Conservation (phyloP, 768 basidiomycete species). For the Termitomyces sp. region DNA sequence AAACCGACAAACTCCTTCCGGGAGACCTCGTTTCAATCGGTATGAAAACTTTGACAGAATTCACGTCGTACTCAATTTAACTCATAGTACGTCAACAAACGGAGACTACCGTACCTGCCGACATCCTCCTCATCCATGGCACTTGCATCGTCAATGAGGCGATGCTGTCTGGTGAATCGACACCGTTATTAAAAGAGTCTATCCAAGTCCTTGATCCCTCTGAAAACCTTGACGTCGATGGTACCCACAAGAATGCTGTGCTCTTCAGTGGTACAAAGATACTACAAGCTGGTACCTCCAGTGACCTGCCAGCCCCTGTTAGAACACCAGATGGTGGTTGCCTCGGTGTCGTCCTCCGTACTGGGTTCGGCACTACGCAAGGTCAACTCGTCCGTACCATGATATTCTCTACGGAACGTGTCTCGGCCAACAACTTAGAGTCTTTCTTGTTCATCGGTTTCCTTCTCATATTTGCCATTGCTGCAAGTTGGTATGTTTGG, state of each 20-base stretch:
- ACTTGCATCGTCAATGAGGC: slow-evolving; percentile 98
- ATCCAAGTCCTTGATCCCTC: slow-evolving; percentile 74
- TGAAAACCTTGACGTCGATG: slow-evolving; percentile 82
- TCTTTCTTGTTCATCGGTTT: slow-evolving; percentile 98
- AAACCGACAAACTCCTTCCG: slow-evolving; percentile 85
- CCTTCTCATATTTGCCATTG: slow-evolving; percentile 94
- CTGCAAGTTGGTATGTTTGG: slow-evolving; percentile 99
- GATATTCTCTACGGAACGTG: slow-evolving; percentile 97
- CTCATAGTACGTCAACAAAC: slow-evolving; percentile 54
- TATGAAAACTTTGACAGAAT: slow-evolving; percentile 18
- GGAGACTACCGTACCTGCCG: slow-evolving; percentile 90
- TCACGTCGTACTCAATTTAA: slow-evolving; percentile 1
- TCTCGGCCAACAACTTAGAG: slow-evolving; percentile 94
- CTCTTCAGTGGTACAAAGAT: slow-evolving; percentile 98
- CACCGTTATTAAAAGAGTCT: slow-evolving; percentile 93
- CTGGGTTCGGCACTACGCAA: slow-evolving; percentile 96
- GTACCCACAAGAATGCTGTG: slow-evolving; percentile 79
- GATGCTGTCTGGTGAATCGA: slow-evolving; percentile 98
- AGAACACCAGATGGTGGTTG: slow-evolving; percentile 90
- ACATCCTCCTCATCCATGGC: slow-evolving; percentile 87
- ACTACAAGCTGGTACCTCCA: slow-evolving; percentile 68
- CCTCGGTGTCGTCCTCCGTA: slow-evolving; percentile 87
- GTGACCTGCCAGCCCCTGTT: slow-evolving; percentile 36
- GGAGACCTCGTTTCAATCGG: slow-evolving; percentile 87
- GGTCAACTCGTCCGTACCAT: slow-evolving; percentile 97